phyloP scores from a whole-genome alignment of 2,329 filamentous ascomycete genomes.

The Elsinoe perseae region DNA sequence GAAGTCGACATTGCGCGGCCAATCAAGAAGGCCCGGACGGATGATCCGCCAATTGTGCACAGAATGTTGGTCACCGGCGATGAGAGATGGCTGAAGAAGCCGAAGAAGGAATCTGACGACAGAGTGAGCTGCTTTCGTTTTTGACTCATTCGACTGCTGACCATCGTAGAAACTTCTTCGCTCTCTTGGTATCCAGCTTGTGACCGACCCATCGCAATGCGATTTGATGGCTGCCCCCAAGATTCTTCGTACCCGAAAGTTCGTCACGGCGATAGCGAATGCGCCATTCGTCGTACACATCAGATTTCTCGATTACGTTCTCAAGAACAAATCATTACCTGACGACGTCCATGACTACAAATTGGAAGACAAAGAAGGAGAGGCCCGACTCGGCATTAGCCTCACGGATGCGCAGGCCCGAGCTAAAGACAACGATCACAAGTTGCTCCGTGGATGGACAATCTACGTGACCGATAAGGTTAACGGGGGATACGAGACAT shows the following conservation, averaged over 20 bases:
- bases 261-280: conserved; percentile 76
- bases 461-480: conserved; percentile 81
- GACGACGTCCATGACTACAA: conserved; percentile 58
- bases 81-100: conserved; percentile 67
- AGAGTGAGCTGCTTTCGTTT: conserved; percentile 51
- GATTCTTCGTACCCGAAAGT: conserved; percentile 86
- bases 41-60: conserved; percentile 54
- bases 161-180: conserved; percentile 64
- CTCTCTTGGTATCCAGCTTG: conserved; percentile 71
- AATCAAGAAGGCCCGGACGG: conserved; percentile 38
- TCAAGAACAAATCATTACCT: conserved; percentile 57
- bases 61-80: conserved; percentile 79
- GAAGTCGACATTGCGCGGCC: conserved; percentile 37
- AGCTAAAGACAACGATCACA: conserved; percentile 68
- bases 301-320: conserved; percentile 67
- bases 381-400: conserved; percentile 62
- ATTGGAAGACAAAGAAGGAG: conserved; percentile 64
- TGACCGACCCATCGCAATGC: conserved; percentile 67
- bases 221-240: conserved; percentile 82
- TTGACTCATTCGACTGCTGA: not conserved
- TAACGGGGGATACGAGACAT: conserved; percentile 73
- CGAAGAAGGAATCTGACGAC: conserved; percentile 68
- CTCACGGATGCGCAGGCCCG: conserved; percentile 60
- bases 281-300: conserved; percentile 71
- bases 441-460: conserved; percentile 64